Evolutionary conservation across 2,329 filamentous ascomycete species (phyloP).

Genomic region (Salinomyces thailandicus): DNA sequence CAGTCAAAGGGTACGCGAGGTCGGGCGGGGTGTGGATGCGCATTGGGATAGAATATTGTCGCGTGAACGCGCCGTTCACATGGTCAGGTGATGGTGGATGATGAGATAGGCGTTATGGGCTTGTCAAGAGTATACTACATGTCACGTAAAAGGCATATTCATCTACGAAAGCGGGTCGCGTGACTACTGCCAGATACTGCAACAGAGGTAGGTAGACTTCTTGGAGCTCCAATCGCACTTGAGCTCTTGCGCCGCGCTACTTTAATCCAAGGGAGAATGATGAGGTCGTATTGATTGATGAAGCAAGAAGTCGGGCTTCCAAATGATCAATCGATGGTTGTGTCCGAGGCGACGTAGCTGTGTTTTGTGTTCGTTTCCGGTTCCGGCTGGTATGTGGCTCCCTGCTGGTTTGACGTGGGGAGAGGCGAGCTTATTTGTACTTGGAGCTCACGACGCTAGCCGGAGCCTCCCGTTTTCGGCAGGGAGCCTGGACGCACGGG

Average conservation of each 20-base stretch:
- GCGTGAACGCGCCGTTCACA: conserved; percentile 5
- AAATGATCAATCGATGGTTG: no score
- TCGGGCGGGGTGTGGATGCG: conserved; percentile 38
- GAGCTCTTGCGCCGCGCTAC: no score
- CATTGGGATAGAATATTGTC: conserved; percentile 26
- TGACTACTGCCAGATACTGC: conserved; percentile 10
- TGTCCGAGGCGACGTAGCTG: no score
- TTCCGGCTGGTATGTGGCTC: background rate
- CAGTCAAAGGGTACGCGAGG: conserved; percentile 86
- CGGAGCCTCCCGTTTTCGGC: background rate
- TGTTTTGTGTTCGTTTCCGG: background rate
- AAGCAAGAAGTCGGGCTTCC: no score
- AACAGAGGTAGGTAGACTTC: conserved; percentile 4
- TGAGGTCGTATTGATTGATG: no score
- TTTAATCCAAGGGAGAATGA: no score
- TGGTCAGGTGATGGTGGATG: conserved; percentile 3
- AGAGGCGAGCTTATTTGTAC: background rate
- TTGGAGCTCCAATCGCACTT: no score
- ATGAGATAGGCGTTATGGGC: background rate
- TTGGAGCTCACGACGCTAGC: background rate
- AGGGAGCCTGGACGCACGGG: background rate
- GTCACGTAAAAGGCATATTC: conserved; percentile 9
- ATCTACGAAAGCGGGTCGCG: conserved; percentile 9
- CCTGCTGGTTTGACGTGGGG: background rate
- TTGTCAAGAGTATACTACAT: conserved; percentile 3